Evolutionary conservation across 805 yeast species (phyloP).

Genomic region (Myxozyma lipomycoides): DNA sequence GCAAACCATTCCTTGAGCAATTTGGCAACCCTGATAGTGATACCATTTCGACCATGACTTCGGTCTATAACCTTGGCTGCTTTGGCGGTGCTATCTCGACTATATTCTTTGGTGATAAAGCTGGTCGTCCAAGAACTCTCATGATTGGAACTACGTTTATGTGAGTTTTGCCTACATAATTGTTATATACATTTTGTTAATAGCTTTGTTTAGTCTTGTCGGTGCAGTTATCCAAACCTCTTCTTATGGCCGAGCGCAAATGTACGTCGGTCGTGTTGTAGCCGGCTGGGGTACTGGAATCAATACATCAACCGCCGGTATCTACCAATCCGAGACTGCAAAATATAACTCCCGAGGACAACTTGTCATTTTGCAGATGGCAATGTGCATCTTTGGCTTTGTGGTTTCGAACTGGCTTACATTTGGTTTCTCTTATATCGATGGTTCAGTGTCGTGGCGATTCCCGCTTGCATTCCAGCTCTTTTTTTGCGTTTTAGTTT

Average conservation of each 20-base stretch:
- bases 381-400: slow-evolving; percentile 69
- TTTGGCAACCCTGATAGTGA: slow-evolving; percentile 18
- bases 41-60: slow-evolving; percentile 17
- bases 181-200: slow-evolving; percentile 51
- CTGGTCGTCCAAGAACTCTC: slow-evolving; percentile 65
- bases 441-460: slow-evolving; percentile 58
- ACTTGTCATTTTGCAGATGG: slow-evolving; percentile 66
- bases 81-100: slow-evolving; percentile 69
- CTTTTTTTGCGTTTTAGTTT: slow-evolving; percentile 60
- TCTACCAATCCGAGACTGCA: slow-evolving; percentile 71
- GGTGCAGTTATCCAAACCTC: slow-evolving; percentile 49
- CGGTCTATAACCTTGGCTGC: slow-evolving; percentile 50
- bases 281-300: slow-evolving; percentile 77
- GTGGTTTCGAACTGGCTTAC: slow-evolving; percentile 67
- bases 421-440: slow-evolving; percentile 63
- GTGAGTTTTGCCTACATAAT: slow-evolving; percentile 31
- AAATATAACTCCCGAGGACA: slow-evolving; percentile 58
- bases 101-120: slow-evolving; percentile 54
- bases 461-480: slow-evolving; percentile 72
- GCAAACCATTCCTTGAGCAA: slow-evolving; percentile 21
- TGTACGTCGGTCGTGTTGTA: slow-evolving; percentile 67
- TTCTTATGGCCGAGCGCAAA: slow-evolving; percentile 55
- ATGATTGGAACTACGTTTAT: slow-evolving; percentile 46
- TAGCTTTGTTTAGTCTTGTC: slow-evolving; percentile 48
- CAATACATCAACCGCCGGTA: slow-evolving; percentile 76